Conservation (phyloP, 768 basidiomycete genomes). For the Boletus patriciae region DNA sequence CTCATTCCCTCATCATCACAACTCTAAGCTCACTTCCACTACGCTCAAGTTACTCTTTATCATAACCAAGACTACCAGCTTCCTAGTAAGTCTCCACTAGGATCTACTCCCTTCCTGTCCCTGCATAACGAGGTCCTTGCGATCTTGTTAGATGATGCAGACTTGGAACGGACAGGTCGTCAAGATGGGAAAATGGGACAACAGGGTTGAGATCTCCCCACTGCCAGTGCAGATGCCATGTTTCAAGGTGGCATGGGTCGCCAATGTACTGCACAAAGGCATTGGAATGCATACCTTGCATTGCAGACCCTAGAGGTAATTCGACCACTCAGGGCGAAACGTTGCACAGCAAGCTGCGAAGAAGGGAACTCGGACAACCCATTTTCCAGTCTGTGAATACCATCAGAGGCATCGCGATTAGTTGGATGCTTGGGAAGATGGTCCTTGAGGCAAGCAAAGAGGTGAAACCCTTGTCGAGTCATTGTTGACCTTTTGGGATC, state of each 20-base stretch:
- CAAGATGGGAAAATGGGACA: slow-evolving; percentile 66
- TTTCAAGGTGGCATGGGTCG: slow-evolving; percentile 99
- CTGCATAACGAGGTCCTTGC: no score
- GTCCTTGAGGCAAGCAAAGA: slow-evolving; percentile 95
- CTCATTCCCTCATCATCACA: no score
- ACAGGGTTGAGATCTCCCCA: slow-evolving; percentile 76
- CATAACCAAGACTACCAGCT: no score
- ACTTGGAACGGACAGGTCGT: slow-evolving; percentile 60
- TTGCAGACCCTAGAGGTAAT: slow-evolving; percentile 85
- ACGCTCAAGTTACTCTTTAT: no score
- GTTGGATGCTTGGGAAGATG: slow-evolving; percentile 99
- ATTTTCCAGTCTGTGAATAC: slow-evolving; percentile 92
- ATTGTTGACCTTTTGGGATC: slow-evolving; percentile 64
- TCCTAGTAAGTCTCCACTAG: no score
- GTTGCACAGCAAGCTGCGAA: slow-evolving; percentile 73
- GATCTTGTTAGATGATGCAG: no score
- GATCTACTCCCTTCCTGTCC: no score
- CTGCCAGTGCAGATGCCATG: slow-evolving; percentile 95
- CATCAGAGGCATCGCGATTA: slow-evolving; percentile 92
- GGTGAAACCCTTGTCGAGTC: slow-evolving; percentile 51
- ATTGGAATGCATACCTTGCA: slow-evolving; percentile 91
- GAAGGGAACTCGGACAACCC: slow-evolving; percentile 80
- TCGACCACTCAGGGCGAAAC: slow-evolving; percentile 64
- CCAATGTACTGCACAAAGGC: slow-evolving; percentile 94
- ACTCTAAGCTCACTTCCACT: no score